Evolutionary conservation across 352 stramenopile genomes (phyloP).

Genomic region (Globisporangium mamillatum): DNA sequence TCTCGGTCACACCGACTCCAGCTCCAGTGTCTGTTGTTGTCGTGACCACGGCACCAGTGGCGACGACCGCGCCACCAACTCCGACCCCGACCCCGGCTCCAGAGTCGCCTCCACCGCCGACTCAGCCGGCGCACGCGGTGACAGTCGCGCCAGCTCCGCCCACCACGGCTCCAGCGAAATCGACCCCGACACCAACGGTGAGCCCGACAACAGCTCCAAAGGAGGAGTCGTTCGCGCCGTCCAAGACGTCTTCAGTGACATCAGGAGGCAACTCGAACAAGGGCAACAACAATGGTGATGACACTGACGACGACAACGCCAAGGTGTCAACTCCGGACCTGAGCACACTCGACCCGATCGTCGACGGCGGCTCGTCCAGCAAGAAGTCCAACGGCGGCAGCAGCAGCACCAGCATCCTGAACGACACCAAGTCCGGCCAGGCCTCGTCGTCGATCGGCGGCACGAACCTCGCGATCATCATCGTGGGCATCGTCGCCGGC

Average conservation of each 20-base stretch:
- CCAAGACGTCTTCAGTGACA: conserved; percentile 9
- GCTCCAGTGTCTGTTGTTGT: conserved; percentile 11
- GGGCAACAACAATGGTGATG: background rate
- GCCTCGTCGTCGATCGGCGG: conserved; percentile 25
- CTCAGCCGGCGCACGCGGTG: conserved; percentile 6
- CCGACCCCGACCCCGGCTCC: conserved; percentile 4
- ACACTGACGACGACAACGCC: conserved; percentile 8
- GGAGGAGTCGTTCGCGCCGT: conserved; percentile 14
- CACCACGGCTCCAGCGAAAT: conserved; percentile 12
- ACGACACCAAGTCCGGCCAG: conserved; percentile 22
- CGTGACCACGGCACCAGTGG: conserved; percentile 13
- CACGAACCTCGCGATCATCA: conserved; percentile 40
- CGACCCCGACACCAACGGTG: conserved; percentile 4
- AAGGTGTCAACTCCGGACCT: conserved; percentile 18
- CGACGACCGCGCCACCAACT: conserved; percentile 10
- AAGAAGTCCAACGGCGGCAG: conserved; percentile 11
- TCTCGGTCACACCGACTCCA: conserved; percentile 7
- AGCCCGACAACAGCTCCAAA: conserved; percentile 16
- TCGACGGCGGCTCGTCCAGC: conserved; percentile 11
- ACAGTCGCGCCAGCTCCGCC: background rate
- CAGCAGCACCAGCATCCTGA: conserved; percentile 15
- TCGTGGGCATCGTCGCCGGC: conserved; percentile 39
- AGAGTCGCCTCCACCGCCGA: conserved; percentile 5
- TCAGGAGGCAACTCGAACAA: background rate
- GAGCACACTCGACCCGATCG: conserved; percentile 38